These are phyloP conservation scores for Talaromyces sp. DNA, from an alignment of 2,329 filamentous ascomycete species.

Conservation along the genomic window DNA sequence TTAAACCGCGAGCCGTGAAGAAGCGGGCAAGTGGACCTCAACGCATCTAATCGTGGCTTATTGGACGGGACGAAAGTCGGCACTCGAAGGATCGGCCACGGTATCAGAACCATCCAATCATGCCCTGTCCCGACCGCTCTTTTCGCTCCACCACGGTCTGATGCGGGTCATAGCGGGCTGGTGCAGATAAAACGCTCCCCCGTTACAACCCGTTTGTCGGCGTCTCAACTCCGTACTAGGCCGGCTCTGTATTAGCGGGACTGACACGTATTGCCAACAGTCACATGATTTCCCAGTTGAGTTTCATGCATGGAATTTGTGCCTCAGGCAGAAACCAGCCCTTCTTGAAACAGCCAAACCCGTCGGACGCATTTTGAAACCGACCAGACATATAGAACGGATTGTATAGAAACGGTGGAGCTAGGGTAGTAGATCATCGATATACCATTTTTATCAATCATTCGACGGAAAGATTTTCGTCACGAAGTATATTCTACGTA, in stretches of 20 bases:
- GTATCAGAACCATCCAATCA: background rate
- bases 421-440: background rate
- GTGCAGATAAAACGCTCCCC: background rate
- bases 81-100: background rate
- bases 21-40: background rate
- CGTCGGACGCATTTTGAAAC: background rate
- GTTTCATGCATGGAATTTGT: background rate
- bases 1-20: background rate
- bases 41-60: background rate
- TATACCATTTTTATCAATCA: background rate
- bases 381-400: background rate
- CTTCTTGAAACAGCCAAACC: background rate
- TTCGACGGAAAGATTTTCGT: background rate
- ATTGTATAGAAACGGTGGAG: background rate
- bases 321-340: background rate
- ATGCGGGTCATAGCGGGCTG: background rate
- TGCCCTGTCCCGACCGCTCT: background rate
- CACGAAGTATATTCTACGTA: background rate
- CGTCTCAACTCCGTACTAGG: background rate
- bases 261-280: background rate
- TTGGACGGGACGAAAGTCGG: background rate
- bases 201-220: background rate
- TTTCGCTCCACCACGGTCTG: background rate
- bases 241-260: background rate
- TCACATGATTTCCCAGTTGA: background rate